Evolutionary conservation across 495 filamentous ascomycete species (phyloP), one percentile per base, ranked within the genome.

Genomic region (Lasiosphaeria miniovina): DNA sequence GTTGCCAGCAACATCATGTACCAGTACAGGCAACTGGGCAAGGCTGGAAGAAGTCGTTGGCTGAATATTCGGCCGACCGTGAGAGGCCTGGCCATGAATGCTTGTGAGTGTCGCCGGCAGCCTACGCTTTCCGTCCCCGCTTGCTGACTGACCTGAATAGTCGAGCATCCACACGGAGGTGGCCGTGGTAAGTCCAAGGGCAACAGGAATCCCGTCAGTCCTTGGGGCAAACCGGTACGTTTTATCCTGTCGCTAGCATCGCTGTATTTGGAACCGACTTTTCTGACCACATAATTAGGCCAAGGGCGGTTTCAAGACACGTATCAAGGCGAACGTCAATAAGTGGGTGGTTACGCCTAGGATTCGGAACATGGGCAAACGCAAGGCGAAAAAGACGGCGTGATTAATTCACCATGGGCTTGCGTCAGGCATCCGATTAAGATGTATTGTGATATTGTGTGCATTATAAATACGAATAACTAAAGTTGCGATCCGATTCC

Each of bases 111-210:
- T 43, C 40, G 40, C 10, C 36, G 7, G 32, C 38, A 48, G 15
- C 34, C 36, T 33, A 52, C 40, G n/a, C 7, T 31, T 58, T 59
- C 12, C 49, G 40, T n/a, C 15, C 17, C 24, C 40, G 15, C 45
- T 45, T 51, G 49, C 75, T 80, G 59, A 82, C 61, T 35, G 15
- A 24, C 24, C 24, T 11, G 4, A 35, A 34, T 50, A 85, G 84
- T 78, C 61, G 95, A 98, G 65, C 94, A 98, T 84, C 93, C 94
- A 65, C 94, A 98, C 75, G 94, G 94, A 83, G 94, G 94, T 88
- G 94, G 94, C 71, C 83, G 95, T 79, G 94, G 94, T 71, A 98
- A 98, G 79, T 96, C 91, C 32, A 98, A 98, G 88, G 93, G 94
- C 82, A 98, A 98, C 73, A 83, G 90, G 57, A 79, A 94, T 71